These are phyloP conservation scores for Cladophialophora bantiana DNA, from an alignment of 2,329 filamentous ascomycete species.

Conservation along the genomic window DNA sequence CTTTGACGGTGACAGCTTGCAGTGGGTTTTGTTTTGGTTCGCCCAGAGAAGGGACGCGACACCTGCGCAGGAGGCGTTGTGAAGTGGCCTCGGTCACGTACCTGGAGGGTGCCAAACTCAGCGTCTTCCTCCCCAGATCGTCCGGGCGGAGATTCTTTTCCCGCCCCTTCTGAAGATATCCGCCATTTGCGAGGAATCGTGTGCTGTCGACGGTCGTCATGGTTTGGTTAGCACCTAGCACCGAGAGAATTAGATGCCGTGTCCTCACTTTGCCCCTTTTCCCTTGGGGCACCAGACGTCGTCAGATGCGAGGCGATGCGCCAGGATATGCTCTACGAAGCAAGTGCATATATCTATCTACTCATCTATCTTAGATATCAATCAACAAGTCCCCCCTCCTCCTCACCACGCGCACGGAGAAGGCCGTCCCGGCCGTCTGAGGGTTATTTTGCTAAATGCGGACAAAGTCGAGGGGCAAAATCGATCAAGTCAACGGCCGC, in stretches of 20 bases:
- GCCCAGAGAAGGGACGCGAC: background rate
- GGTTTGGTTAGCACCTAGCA: background rate
- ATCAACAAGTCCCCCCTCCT: background rate
- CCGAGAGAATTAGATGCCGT: background rate
- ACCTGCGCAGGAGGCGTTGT: background rate
- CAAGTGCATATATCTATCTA: background rate
- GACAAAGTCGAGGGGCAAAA: background rate
- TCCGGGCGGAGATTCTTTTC: conserved; percentile 33
- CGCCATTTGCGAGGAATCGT: conserved; percentile 33
- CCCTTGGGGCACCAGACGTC: background rate
- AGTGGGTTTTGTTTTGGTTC: background rate
- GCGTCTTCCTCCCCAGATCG: conserved; percentile 32
- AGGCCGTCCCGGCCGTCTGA: background rate
- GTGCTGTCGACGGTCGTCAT: conserved; percentile 55
- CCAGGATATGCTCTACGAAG: background rate
- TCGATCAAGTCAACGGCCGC: background rate
- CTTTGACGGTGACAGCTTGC: background rate
- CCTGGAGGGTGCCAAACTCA: conserved; percentile 34
- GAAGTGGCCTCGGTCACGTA: conserved; percentile 5
- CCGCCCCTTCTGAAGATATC: conserved; percentile 36
- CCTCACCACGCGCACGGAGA: background rate
- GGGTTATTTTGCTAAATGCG: conserved; percentile 1
- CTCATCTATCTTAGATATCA: background rate
- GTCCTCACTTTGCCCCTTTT: background rate
- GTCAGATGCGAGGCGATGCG: background rate